Base-by-base conservation (phyloP, 2,329 filamentous ascomycete species). In the Trichoderma harzianum region DNA sequence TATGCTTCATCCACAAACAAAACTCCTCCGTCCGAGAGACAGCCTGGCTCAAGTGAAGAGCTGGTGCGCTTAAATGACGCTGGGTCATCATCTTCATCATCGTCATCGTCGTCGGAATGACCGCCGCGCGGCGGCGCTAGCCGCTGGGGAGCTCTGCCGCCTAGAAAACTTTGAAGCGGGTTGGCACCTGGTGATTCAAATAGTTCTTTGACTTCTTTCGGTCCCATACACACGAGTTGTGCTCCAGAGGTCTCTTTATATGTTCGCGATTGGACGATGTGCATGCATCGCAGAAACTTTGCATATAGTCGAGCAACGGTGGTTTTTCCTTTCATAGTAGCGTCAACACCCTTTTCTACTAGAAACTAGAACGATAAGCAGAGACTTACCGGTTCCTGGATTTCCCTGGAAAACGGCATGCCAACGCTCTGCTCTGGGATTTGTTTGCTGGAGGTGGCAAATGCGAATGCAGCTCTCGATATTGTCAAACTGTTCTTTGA, bases 1-100 rank as follows among this genome's bases (percentile, higher is more conserved):
- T 69, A 51, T 32, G 57, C 57, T 1, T 69, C 67, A 14, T 69
- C 67, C 7, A 69, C 28, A n/a, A 69, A 69, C 3, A 69, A 11
- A n/a, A 62, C 57, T 10, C 67, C 67, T 7, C 67, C 67, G 2
- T 53, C 28, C 7, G 58, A n/a, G 5, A 68, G 34, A 32, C 65
- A 68, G 12, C 65, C 53, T 3, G 32, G 34, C 1, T 60, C 55
- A 10, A 68, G 65, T 10, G 65, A 32, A 7, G 36, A 68, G 21
- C 36, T 32, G 0, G 12, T 24, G 18, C 32, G 65, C 1, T 53
- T 24, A n/a, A 65, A 65, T n/a, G 61, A 21, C 21, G 39, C 28
- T n/a, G 36, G 61, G 12, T 65, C 28, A 7, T 65, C 43, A 5
- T 53, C 21, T 12, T 53, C 47, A 3, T 57, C 21, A 0, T 30